A percentile compares a stretch with the other conserved stretches of the same genome.
Evolutionary conservation across 1,139 yeast genomes (phyloP).

Genomic region (Yamadazyma atmosphaerica): DNA sequence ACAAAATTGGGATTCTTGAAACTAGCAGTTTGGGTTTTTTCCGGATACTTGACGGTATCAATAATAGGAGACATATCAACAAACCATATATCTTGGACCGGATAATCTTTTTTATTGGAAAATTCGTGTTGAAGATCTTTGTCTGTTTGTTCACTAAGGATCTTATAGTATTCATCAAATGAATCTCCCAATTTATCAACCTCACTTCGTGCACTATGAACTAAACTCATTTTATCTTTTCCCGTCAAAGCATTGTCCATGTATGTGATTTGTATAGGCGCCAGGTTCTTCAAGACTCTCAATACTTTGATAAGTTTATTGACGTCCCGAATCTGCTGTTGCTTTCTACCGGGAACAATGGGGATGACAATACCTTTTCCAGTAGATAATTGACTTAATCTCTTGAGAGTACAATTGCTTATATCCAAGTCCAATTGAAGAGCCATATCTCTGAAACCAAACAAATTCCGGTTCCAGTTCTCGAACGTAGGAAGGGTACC

Average conservation of each 20-base stretch:
- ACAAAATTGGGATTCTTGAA: constrained; percentile 21
- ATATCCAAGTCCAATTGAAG: constrained; percentile 1
- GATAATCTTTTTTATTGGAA: constrained; percentile 16
- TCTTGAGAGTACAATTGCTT: constrained; percentile 16
- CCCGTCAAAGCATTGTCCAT: constrained; percentile 14
- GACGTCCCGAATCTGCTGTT: constrained; percentile 20
- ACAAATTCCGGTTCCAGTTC: constrained; percentile 18
- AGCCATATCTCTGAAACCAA: constrained; percentile 14
- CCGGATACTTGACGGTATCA: constrained; percentile 16
- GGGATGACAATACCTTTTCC: constrained; percentile 42
- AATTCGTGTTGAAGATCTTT: background rate
- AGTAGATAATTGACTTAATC: constrained; percentile 16
- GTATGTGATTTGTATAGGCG: constrained; percentile 33
- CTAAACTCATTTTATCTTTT: constrained; percentile 20
- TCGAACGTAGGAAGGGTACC: constrained; percentile 17
- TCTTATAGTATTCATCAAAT: constrained; percentile 9
- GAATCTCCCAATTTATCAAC: constrained; percentile 15
- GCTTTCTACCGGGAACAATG: constrained; percentile 15
- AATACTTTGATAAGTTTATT: constrained; percentile 26
- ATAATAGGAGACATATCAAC: constrained; percentile 23
- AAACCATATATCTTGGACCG: constrained; percentile 30
- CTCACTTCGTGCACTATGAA: constrained; percentile 22
- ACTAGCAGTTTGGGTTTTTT: constrained; percentile 12
- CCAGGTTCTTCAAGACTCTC: constrained; percentile 25
- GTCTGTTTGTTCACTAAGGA: constrained; percentile 5